Conservation (phyloP, 2,329 filamentous ascomycete species). For the Colletotrichum noveboracense region DNA sequence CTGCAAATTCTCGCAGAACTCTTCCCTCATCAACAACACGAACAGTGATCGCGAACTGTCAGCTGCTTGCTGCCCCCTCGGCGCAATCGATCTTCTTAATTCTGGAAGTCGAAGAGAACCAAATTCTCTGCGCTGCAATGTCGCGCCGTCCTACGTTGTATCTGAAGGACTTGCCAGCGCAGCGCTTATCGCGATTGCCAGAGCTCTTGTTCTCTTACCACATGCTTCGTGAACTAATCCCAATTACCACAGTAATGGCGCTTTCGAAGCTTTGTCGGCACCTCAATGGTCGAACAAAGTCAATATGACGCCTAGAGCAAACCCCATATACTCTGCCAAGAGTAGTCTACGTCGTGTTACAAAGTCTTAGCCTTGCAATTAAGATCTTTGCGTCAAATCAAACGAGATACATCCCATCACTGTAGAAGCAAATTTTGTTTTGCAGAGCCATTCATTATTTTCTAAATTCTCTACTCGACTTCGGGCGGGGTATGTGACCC, state of each 20-base stretch:
- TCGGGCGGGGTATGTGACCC: not conserved
- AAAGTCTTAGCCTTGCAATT: constrained; percentile 79
- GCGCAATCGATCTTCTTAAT: not conserved
- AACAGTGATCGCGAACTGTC: not conserved
- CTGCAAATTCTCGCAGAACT: not conserved
- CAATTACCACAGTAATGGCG: constrained; percentile 52
- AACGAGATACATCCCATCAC: constrained; percentile 70
- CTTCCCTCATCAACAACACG: not conserved
- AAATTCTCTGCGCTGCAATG: not conserved
- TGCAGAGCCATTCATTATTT: not conserved
- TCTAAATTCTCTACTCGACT: not conserved
- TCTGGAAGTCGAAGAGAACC: not conserved
- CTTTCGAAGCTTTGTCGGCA: constrained; percentile 82
- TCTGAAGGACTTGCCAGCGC: not conserved
- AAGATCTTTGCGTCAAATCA: constrained; percentile 84
- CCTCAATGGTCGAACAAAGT: constrained; percentile 70
- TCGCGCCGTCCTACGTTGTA: not conserved
- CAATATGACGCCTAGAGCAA: constrained; percentile 85
- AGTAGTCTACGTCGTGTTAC: constrained; percentile 92
- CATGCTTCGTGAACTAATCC: not conserved
- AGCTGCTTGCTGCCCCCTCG: not conserved
- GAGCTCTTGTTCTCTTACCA: not conserved
- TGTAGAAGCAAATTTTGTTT: not conserved
- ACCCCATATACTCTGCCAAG: constrained; percentile 83
- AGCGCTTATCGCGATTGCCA: not conserved